Conservation (phyloP, 2,329 filamentous ascomycete species). For the Rasamsonia emersonii region DNA sequence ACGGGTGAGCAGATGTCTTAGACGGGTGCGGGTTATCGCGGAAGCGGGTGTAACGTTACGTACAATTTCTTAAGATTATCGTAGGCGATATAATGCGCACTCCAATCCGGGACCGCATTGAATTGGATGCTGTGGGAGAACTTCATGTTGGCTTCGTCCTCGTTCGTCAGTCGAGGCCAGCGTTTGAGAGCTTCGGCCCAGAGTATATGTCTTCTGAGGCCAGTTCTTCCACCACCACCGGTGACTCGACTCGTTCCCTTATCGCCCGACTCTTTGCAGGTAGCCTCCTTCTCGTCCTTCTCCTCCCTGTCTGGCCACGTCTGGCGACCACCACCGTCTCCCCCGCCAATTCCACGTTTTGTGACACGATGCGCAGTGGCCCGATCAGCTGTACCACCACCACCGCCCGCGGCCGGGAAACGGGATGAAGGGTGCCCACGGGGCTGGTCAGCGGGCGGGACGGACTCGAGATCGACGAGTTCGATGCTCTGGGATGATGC, state of each 20-base stretch:
- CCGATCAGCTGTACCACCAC: too few relatives aligned
- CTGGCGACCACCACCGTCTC: not conserved
- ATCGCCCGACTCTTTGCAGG: too few relatives aligned
- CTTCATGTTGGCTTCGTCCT: constrained; percentile 77
- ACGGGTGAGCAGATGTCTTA: constrained; percentile 3
- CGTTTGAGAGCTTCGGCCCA: constrained; percentile 27
- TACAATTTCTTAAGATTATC: constrained; percentile 98
- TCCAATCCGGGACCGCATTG: constrained; percentile 99
- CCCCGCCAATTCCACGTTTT: not conserved
- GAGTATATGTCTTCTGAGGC: constrained; percentile 17
- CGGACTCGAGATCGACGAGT: constrained; percentile 20
- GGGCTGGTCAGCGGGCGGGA: too few relatives aligned
- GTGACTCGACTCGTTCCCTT: too few relatives aligned
- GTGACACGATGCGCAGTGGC: not conserved
- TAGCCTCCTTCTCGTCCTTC: too few relatives aligned
- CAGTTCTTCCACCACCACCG: too few relatives aligned
- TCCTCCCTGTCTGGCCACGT: too few relatives aligned
- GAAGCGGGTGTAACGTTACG: constrained; percentile 37
- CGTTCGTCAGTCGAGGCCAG: constrained; percentile 12
- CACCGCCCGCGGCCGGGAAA: too few relatives aligned
- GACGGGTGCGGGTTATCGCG: constrained; percentile 3
- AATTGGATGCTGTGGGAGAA: constrained; percentile 99
- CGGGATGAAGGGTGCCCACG: too few relatives aligned
- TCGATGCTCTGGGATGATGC: constrained; percentile 20
- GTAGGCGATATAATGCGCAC: constrained; percentile 94